Percentiles rank a stretch among this genome's conserved stretches.
Evolutionary conservation across 805 yeast species (phyloP).

Genomic region (Cyberlindnera veronae): DNA sequence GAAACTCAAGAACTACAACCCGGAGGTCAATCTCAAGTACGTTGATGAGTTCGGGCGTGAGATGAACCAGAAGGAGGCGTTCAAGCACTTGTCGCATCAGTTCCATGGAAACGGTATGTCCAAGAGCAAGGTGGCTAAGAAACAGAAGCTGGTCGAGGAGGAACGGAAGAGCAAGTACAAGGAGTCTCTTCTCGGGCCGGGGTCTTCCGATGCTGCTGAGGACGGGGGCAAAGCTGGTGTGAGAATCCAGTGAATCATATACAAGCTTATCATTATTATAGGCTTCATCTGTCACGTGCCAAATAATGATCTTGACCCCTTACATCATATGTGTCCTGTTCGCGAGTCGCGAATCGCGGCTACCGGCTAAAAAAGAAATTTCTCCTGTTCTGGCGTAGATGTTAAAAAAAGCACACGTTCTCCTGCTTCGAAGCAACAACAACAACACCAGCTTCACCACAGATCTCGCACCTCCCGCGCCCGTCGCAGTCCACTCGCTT

Average conservation of each 20-base stretch:
- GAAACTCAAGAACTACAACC: slow-evolving; percentile 35
- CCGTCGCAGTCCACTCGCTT: neutral
- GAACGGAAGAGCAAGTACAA: slow-evolving; percentile 12
- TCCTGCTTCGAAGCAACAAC: neutral
- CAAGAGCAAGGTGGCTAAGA: slow-evolving; percentile 23
- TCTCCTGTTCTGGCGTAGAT: too few relatives aligned
- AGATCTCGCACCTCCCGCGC: too few relatives aligned
- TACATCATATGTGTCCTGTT: too few relatives aligned
- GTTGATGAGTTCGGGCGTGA: slow-evolving; percentile 50
- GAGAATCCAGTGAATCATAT: slow-evolving; percentile 1
- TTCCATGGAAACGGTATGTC: slow-evolving; percentile 47
- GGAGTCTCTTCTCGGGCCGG: slow-evolving; percentile 6
- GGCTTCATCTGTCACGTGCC: too few relatives aligned
- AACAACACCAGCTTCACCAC: neutral
- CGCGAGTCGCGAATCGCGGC: too few relatives aligned
- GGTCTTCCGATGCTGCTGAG: neutral
- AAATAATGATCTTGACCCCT: too few relatives aligned
- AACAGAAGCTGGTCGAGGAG: slow-evolving; percentile 19
- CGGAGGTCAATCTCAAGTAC: slow-evolving; percentile 47
- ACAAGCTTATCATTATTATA: too few relatives aligned
- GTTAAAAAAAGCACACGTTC: too few relatives aligned
- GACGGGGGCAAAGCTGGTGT: slow-evolving; percentile 4
- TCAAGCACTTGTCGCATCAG: slow-evolving; percentile 55
- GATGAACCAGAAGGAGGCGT: slow-evolving; percentile 52
- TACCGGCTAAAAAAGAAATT: too few relatives aligned